Evolutionary conservation across 768 basidiomycete species (phyloP).

Genomic region (Clathrus columnatus): DNA sequence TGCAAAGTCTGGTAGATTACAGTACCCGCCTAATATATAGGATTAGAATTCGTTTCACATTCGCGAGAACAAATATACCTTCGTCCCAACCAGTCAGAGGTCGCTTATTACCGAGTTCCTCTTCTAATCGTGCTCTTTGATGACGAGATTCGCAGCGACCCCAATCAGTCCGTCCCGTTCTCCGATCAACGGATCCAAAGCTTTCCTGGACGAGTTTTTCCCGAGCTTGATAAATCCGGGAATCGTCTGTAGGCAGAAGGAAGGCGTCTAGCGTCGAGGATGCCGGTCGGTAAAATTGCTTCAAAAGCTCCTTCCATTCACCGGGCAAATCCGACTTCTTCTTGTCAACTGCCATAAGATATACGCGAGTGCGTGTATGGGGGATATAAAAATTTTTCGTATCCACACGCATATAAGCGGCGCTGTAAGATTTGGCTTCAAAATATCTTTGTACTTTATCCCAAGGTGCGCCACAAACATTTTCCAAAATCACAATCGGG

Average conservation of each 20-base stretch:
- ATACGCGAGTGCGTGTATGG: constrained; percentile 87
- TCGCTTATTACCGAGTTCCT: constrained; percentile 69
- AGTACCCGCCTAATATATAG: constrained; percentile 52
- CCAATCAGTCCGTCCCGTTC: constrained; percentile 80
- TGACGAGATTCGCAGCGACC: constrained; percentile 88
- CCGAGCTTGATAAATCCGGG: constrained; percentile 82
- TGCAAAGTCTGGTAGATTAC: constrained; percentile 78
- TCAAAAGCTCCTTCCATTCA: constrained; percentile 59
- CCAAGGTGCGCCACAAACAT: constrained; percentile 92
- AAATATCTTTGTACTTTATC: constrained; percentile 66
- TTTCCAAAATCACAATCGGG: constrained; percentile 88
- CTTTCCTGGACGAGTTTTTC: constrained; percentile 72
- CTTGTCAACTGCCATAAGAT: constrained; percentile 72
- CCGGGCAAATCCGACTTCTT: constrained; percentile 50
- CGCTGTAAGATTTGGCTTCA: constrained; percentile 65
- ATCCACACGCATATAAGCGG: constrained; percentile 60
- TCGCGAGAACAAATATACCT: constrained; percentile 34
- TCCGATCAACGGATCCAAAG: constrained; percentile 54
- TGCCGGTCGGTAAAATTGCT: constrained; percentile 65
- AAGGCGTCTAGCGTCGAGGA: constrained; percentile 88
- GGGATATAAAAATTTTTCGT: constrained; percentile 91
- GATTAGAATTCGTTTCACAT: neutral
- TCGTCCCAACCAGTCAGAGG: constrained; percentile 93
- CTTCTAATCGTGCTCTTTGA: constrained; percentile 78
- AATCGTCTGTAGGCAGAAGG: constrained; percentile 83